Percentiles rank a stretch among this genome's conserved stretches.
Conservation (phyloP, 2,329 filamentous ascomycete species). For the Epichloe baconii region DNA sequence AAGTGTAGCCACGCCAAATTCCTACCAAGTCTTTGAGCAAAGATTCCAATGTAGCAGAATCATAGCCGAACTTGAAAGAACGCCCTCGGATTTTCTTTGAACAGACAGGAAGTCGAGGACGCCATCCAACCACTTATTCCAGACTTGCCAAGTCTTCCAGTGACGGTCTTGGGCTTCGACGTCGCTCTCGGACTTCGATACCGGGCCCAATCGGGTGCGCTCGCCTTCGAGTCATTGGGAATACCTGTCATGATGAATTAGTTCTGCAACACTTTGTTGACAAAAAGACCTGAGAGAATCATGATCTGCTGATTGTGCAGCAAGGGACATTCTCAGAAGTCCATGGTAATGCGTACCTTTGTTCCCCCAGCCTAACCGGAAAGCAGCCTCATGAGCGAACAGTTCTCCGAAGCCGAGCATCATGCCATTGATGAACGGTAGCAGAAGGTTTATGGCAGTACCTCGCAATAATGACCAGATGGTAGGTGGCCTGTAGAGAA, state of each 20-base stretch:
- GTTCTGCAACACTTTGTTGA: background rate
- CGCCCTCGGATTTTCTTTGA: background rate
- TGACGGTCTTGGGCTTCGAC: slow-evolving; percentile 41
- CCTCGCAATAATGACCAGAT: slow-evolving; percentile 76
- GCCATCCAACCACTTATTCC: slow-evolving; percentile 37
- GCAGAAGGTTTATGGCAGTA: slow-evolving; percentile 85
- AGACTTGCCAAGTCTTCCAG: slow-evolving; percentile 55
- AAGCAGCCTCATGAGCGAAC: slow-evolving; percentile 91
- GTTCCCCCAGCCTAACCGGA: slow-evolving; percentile 88
- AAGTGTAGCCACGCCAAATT: too few relatives aligned
- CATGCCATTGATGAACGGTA: slow-evolving; percentile 94
- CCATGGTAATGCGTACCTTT: slow-evolving; percentile 44
- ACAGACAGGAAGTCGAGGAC: background rate
- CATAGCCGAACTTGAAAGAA: background rate
- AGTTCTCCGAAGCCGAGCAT: slow-evolving; percentile 97
- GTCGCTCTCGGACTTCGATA: slow-evolving; percentile 63
- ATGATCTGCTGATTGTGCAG: background rate
- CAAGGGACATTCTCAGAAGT: background rate
- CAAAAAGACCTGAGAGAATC: background rate
- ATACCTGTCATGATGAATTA: slow-evolving; percentile 30
- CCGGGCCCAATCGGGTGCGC: slow-evolving; percentile 64
- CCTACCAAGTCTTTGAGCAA: too few relatives aligned
- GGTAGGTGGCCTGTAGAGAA: slow-evolving; percentile 82
- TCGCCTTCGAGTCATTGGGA: slow-evolving; percentile 46
- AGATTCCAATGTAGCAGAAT: too few relatives aligned